phyloP scores from a whole-genome alignment of 495 filamentous ascomycete species.

The Bryoglossum gracile region DNA sequence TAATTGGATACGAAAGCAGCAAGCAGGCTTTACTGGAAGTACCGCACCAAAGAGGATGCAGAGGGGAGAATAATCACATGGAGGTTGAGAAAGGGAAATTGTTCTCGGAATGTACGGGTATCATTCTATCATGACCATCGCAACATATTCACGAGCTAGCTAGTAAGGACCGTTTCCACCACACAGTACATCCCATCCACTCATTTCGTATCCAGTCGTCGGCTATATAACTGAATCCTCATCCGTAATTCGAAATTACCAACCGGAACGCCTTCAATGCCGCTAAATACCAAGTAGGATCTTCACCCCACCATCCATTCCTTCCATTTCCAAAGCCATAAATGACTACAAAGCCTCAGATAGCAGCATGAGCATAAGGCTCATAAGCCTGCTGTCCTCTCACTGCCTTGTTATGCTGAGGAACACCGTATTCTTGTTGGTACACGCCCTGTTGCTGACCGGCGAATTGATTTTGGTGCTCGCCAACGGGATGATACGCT shows the following conservation, averaged over 20 bases:
- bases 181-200: slow-evolving; percentile 1
- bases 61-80: too few species aligned
- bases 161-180: background rate
- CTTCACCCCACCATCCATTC: background rate
- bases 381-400: slow-evolving; percentile 43
- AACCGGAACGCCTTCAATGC: slow-evolving; percentile 16
- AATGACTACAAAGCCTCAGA: too few species aligned
- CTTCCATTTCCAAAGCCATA: background rate
- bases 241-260: background rate
- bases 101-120: slow-evolving; percentile 2
- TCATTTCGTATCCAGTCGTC: too few species aligned
- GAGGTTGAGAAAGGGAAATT: background rate
- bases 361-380: slow-evolving; percentile 42
- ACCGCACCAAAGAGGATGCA: too few species aligned
- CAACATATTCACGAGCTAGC: background rate
- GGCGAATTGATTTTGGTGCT: slow-evolving; percentile 25
- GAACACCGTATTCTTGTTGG: slow-evolving; percentile 27
- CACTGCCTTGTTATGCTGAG: slow-evolving; percentile 21
- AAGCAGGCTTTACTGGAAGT: too few species aligned
- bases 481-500: slow-evolving; percentile 39
- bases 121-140: slow-evolving; percentile 1
- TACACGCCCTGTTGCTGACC: slow-evolving; percentile 19
- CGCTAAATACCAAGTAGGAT: slow-evolving; percentile 9
- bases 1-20: too few species aligned
- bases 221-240: too few species aligned